Evolutionary conservation across 305 asterid genomes (phyloP).

Genomic region (Fraxinus sp.): DNA sequence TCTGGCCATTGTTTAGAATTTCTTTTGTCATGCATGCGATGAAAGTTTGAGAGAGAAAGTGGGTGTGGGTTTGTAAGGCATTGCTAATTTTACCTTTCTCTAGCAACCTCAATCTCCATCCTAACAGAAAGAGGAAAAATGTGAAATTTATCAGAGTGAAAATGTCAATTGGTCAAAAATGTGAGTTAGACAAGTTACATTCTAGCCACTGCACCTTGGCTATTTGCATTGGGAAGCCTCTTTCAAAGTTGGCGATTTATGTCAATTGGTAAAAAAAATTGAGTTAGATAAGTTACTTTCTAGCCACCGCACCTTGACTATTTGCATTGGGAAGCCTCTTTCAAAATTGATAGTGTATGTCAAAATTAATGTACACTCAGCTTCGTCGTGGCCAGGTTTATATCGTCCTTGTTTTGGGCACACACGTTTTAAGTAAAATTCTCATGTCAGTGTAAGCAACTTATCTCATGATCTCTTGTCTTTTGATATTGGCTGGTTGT

Average conservation of each 20-base stretch:
- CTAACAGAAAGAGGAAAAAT: background rate
- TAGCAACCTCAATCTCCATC: background rate
- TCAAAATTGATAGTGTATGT: background rate
- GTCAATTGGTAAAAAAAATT: background rate
- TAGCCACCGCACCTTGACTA: background rate
- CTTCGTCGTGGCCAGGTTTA: background rate
- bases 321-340: conserved; percentile 5
- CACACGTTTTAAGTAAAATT: conserved; percentile 1
- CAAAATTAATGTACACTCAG: background rate
- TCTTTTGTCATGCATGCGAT: background rate
- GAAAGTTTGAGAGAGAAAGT: background rate
- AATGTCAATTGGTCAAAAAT: background rate
- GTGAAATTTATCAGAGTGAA: background rate
- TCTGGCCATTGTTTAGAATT: background rate
- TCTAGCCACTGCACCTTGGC: conserved; percentile 1
- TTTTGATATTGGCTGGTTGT: conserved; percentile 58
- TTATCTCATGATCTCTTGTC: conserved; percentile 18
- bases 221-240: conserved; percentile 1
- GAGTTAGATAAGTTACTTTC: background rate
- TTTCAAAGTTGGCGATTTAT: background rate
- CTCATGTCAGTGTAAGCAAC: conserved; percentile 8
- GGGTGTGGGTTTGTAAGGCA: background rate
- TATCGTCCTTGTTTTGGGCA: conserved; percentile 12
- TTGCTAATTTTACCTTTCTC: background rate
- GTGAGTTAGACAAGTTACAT: background rate